Conservation (phyloP, 208 protist genomes). For the Crithidia brevicula region DNA sequence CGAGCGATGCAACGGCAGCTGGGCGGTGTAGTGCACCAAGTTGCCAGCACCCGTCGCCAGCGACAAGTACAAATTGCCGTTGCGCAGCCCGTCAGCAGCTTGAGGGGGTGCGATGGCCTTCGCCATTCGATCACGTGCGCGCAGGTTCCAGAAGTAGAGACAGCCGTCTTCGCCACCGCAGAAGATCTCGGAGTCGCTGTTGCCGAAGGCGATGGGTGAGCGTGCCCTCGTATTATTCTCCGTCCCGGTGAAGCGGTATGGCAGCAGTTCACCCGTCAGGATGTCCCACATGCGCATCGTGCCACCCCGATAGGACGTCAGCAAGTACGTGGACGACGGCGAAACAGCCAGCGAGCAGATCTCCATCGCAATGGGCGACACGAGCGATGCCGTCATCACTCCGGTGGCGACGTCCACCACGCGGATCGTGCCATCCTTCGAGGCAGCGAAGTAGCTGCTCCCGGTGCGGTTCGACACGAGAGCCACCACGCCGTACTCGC, state of each 20-base stretch:
- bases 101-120: slow-evolving; percentile 1
- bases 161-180: slow-evolving; percentile 73
- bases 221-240: slow-evolving; percentile 66
- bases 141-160: slow-evolving; percentile 76
- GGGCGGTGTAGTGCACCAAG: slow-evolving; percentile 21
- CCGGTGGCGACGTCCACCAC: slow-evolving; percentile 81
- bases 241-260: slow-evolving; percentile 57
- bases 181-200: slow-evolving; percentile 61
- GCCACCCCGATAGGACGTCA: slow-evolving; percentile 73
- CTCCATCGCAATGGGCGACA: slow-evolving; percentile 69
- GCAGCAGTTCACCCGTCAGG: slow-evolving; percentile 61
- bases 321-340: slow-evolving; percentile 71
- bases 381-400: slow-evolving; percentile 65
- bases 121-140: slow-evolving; percentile 6
- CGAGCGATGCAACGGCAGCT: slow-evolving; percentile 57
- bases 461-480: slow-evolving; percentile 66
- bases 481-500: slow-evolving; percentile 61
- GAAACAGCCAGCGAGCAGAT: slow-evolving; percentile 75
- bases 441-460: slow-evolving; percentile 78
- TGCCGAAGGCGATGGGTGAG: slow-evolving; percentile 60
- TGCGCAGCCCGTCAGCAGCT: slow-evolving; percentile 1
- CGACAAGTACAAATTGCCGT: slow-evolving; percentile 14
- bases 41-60: slow-evolving; percentile 3
- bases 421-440: slow-evolving; percentile 73
- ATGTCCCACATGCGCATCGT: slow-evolving; percentile 80